phyloP scores from a whole-genome alignment of 1,139 yeast genomes.

The Candida pseudocylindracea region DNA sequence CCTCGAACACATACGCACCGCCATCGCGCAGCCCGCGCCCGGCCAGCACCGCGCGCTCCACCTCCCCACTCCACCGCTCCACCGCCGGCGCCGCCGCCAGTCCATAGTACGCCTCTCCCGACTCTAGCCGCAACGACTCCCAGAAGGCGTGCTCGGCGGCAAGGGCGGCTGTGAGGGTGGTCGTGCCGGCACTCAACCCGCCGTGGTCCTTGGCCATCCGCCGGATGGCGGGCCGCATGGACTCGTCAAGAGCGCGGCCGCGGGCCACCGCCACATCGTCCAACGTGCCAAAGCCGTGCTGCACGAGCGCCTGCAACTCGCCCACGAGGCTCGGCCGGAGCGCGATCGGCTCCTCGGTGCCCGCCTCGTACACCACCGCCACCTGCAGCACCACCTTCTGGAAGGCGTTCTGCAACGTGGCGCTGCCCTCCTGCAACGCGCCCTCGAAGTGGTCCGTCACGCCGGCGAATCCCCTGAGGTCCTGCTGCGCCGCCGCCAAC shows the following conservation, averaged over 20 bases:
- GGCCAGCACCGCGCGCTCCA: not conserved
- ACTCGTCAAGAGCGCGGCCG: not conserved
- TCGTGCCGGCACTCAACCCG: too few relatives aligned
- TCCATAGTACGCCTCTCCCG: too few relatives aligned
- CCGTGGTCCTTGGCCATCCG: too few relatives aligned
- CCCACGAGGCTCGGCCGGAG: not conserved
- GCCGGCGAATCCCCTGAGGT: constrained; percentile 1
- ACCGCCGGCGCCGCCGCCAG: too few relatives aligned
- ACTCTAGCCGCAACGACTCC: too few relatives aligned
- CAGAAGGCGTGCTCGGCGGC: too few relatives aligned
- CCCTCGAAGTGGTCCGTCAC: not conserved
- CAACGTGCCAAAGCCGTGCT: not conserved
- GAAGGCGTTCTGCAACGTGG: not conserved
- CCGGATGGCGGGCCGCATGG: too few relatives aligned
- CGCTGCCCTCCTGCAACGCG: not conserved
- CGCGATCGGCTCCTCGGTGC: not conserved
- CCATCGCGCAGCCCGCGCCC: not conserved
- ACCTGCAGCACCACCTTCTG: not conserved
- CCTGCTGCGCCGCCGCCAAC: not conserved
- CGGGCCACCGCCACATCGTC: not conserved
- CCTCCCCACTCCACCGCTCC: too few relatives aligned
- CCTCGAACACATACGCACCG: not conserved
- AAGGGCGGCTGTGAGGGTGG: too few relatives aligned
- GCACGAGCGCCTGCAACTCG: not conserved
- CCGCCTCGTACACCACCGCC: not conserved